A percentile compares a stretch with the other conserved stretches of the same genome.
Evolutionary conservation across 2,329 filamentous ascomycete genomes (phyloP).

Genomic region (Neofusicoccum umdonicola): DNA sequence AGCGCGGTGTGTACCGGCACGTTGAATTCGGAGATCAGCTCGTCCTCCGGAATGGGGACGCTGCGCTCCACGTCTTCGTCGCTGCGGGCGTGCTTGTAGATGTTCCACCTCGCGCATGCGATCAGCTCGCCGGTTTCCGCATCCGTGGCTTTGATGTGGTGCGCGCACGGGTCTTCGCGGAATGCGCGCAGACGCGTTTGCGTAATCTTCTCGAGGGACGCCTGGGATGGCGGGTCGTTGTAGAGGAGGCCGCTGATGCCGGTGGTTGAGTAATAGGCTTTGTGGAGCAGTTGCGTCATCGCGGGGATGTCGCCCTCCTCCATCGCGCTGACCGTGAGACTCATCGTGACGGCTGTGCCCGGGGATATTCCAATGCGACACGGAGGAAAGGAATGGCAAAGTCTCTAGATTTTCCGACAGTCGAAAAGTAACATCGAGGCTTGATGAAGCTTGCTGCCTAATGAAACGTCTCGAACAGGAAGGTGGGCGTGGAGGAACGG

Average conservation of each 20-base stretch:
- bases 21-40: conserved; percentile 6
- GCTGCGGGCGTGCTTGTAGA: neutral
- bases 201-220: neutral
- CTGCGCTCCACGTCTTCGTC: neutral
- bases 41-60: neutral
- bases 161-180: neutral
- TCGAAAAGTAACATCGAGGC: neutral
- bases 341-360: neutral
- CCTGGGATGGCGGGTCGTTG: neutral
- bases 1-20: neutral
- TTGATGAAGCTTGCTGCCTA: neutral
- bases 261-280: conserved; percentile 5
- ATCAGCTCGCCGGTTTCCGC: conserved; percentile 7
- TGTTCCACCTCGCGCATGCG: conserved; percentile 14
- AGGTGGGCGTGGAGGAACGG: neutral
- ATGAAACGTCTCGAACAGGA: neutral
- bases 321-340: conserved; percentile 1
- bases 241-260: conserved; percentile 9
- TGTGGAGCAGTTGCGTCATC: conserved; percentile 5
- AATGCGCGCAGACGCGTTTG: neutral
- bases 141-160: conserved; percentile 13
- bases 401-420: neutral
- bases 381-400: neutral
- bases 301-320: neutral
- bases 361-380: neutral